Evolutionary conservation across 2,329 filamentous ascomycete genomes (phyloP).

Genomic region (Byssothecium circinans): DNA sequence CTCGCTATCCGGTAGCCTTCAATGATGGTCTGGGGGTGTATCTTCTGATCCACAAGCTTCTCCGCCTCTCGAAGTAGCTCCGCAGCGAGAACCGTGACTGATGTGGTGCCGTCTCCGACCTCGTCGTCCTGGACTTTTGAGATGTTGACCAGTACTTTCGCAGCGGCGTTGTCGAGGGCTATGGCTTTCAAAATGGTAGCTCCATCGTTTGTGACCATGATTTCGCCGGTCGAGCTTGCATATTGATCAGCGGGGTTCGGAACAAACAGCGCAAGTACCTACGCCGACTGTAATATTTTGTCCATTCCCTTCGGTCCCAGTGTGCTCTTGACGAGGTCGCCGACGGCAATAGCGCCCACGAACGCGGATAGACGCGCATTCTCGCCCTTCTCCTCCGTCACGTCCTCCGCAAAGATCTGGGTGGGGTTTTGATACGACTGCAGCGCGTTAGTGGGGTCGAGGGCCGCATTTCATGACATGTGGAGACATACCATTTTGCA

Average conservation of each 20-base stretch:
- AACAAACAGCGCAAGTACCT: constrained; percentile 46
- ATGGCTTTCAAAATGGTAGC: constrained; percentile 98
- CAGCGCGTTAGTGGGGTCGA: constrained; percentile 14
- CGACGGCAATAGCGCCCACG: constrained; percentile 95
- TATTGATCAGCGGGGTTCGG: constrained; percentile 24
- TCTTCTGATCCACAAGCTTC: constrained; percentile 96
- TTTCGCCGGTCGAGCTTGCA: constrained; percentile 84
- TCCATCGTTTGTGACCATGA: constrained; percentile 98
- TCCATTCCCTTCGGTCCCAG: constrained; percentile 98
- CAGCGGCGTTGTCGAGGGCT: constrained; percentile 95
- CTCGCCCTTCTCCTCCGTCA: constrained; percentile 96
- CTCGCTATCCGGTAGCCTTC: constrained; percentile 98
- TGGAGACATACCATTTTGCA: constrained; percentile 33
- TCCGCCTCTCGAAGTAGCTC: constrained; percentile 95
- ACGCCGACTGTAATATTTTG: constrained; percentile 96
- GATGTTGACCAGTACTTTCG: constrained; percentile 98
- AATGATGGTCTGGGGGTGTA: constrained; percentile 99
- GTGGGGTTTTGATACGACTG: constrained; percentile 69
- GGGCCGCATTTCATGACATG: not conserved
- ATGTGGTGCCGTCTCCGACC: constrained; percentile 96
- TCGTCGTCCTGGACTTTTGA: constrained; percentile 99
- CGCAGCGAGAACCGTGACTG: constrained; percentile 92
- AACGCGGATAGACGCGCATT: constrained; percentile 99
- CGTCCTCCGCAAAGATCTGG: constrained; percentile 97
- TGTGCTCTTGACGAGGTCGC: constrained; percentile 96